Evolutionary conservation across 495 filamentous ascomycete species (phyloP).

Genomic region (Glutinoglossum americanum): DNA sequence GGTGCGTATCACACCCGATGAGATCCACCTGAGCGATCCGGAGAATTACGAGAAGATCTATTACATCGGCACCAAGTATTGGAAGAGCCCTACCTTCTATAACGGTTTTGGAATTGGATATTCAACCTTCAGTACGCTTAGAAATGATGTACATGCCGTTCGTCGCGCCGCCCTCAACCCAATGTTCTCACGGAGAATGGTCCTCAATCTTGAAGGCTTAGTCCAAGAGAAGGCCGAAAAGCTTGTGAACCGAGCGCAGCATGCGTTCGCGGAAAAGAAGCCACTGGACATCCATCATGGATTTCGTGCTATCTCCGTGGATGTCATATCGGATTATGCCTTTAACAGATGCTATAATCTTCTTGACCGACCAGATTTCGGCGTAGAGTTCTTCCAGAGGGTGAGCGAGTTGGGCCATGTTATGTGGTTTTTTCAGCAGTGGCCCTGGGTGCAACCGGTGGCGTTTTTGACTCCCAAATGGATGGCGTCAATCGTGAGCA

Average conservation of each 20-base stretch:
- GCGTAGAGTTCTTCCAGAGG: constrained; percentile 10
- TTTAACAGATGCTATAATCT: constrained; percentile 17
- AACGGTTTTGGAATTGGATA: not conserved
- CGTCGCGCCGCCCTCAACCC: constrained; percentile 19
- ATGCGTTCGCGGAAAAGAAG: constrained; percentile 4
- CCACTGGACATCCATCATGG: constrained; percentile 15
- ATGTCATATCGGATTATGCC: constrained; percentile 25
- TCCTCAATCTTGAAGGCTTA: constrained; percentile 17
- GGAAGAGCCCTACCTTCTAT: not conserved
- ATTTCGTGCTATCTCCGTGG: constrained; percentile 17
- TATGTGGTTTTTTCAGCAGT: constrained; percentile 8
- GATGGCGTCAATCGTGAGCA: too few relatives aligned
- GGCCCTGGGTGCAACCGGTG: constrained; percentile 8
- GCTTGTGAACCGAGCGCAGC: constrained; percentile 12
- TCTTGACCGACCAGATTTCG: constrained; percentile 9
- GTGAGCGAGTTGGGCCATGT: constrained; percentile 7
- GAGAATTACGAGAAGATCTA: constrained; percentile 21
- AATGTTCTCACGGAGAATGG: constrained; percentile 21
- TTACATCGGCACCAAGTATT: not conserved
- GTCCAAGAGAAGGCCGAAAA: constrained; percentile 18
- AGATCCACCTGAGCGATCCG: constrained; percentile 21
- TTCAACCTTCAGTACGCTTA: constrained; percentile 14
- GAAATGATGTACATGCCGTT: constrained; percentile 20
- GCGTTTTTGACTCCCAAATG: too few relatives aligned
- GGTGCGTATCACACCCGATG: constrained; percentile 19